Percentiles rank a stretch among this genome's conserved stretches.
Evolutionary conservation across 805 yeast genomes (phyloP).

Genomic region (Kuraishia piskuri): DNA sequence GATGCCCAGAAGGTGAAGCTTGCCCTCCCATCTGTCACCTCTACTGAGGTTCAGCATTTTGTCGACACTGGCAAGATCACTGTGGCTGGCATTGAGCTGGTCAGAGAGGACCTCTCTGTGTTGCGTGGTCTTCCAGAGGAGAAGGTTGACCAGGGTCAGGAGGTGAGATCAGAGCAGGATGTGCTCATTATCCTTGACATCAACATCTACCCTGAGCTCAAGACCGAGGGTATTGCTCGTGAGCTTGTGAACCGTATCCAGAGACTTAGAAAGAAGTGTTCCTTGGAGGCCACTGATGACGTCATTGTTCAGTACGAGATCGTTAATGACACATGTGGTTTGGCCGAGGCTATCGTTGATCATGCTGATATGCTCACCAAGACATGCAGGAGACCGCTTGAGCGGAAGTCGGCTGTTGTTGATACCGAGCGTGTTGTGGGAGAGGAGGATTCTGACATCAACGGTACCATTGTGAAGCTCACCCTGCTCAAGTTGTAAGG

Average conservation of each 20-base stretch:
- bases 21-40: slow-evolving; percentile 75
- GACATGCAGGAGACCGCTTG: slow-evolving; percentile 63
- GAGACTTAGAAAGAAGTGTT: slow-evolving; percentile 93
- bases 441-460: slow-evolving; percentile 81
- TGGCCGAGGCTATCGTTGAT: slow-evolving; percentile 49
- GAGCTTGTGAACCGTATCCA: slow-evolving; percentile 96
- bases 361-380: slow-evolving; percentile 68
- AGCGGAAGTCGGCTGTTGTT: slow-evolving; percentile 33
- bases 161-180: slow-evolving; percentile 81
- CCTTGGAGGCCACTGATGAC: slow-evolving; percentile 91
- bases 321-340: slow-evolving; percentile 58
- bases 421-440: slow-evolving; percentile 47
- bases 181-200: slow-evolving; percentile 87
- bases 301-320: slow-evolving; percentile 77
- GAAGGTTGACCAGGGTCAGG: slow-evolving; percentile 61
- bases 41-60: slow-evolving; percentile 75
- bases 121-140: slow-evolving; percentile 79
- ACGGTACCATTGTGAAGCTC: slow-evolving; percentile 71
- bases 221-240: slow-evolving; percentile 92
- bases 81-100: slow-evolving; percentile 85
- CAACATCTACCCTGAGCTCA: slow-evolving; percentile 77
- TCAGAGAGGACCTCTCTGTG: slow-evolving; percentile 83
- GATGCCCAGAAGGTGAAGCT: slow-evolving; percentile 92
- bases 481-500: slow-evolving; percentile 61
- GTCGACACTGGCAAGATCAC: slow-evolving; percentile 63